A percentile compares a stretch with the other conserved stretches of the same genome.
Evolutionary conservation across 73 alveolate species (phyloP).

Genomic region (Diophrys sp.): DNA sequence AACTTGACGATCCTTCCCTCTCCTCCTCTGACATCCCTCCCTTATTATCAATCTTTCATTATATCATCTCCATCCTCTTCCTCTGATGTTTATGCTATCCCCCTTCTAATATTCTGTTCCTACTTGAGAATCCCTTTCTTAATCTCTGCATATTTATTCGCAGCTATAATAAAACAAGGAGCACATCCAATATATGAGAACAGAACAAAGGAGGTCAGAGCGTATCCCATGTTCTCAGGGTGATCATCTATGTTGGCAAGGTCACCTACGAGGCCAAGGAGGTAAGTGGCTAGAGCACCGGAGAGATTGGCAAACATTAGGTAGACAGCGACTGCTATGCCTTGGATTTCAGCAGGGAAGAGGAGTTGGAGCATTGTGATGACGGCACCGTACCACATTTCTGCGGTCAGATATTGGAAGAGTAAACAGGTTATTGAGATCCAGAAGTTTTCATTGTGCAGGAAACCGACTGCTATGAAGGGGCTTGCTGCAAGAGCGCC

Average conservation of each 20-base stretch:
- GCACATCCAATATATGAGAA: slow-evolving; percentile 22
- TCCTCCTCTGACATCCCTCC: too few species aligned
- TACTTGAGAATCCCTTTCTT: neutral
- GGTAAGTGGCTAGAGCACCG: slow-evolving; percentile 37
- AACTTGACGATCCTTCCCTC: neutral
- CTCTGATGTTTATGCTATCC: too few species aligned
- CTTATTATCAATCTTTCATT: too few species aligned
- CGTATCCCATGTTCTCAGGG: slow-evolving; percentile 32
- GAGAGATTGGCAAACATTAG: slow-evolving; percentile 31
- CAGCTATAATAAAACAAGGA: neutral
- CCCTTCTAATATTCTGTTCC: neutral
- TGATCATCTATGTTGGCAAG: neutral
- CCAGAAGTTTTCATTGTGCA: neutral
- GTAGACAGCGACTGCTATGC: slow-evolving; percentile 38
- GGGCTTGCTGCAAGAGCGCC: slow-evolving; percentile 13
- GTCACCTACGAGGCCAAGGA: slow-evolving; percentile 12
- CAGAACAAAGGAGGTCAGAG: slow-evolving; percentile 6
- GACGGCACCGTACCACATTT: slow-evolving; percentile 51
- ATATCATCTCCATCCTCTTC: too few species aligned
- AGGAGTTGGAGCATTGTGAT: slow-evolving; percentile 13
- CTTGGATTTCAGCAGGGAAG: slow-evolving; percentile 26
- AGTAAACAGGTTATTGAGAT: slow-evolving; percentile 9
- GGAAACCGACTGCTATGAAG: slow-evolving; percentile 11
- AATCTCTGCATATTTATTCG: neutral
- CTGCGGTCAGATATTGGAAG: slow-evolving; percentile 7